These are phyloP conservation scores for Claviceps africana DNA, from an alignment of 2,329 filamentous ascomycete species.

Conservation along the genomic window DNA sequence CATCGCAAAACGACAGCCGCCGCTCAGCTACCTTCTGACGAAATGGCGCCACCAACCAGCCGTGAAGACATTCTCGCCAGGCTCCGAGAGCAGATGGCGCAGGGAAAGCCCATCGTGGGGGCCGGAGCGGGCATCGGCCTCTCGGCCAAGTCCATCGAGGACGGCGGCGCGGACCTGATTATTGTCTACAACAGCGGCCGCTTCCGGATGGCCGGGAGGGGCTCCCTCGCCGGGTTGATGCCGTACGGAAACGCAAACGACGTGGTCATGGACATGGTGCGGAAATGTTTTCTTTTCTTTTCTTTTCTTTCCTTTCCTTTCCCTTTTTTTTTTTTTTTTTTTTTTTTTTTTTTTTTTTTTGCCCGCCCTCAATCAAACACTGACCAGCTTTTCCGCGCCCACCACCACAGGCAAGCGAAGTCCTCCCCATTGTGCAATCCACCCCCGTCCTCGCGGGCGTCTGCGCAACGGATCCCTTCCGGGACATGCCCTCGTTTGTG, in stretches of 20 bases:
- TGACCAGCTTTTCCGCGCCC: no score
- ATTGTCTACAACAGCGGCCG: slow-evolving; percentile 61
- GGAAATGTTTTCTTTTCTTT: slow-evolving; percentile 1
- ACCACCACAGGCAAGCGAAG: slow-evolving; percentile 41
- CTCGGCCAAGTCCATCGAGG: slow-evolving; percentile 56
- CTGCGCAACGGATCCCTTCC: slow-evolving; percentile 57
- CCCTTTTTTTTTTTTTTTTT: neutral
- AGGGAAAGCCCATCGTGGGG: slow-evolving; percentile 48
- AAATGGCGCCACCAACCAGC: slow-evolving; percentile 43
- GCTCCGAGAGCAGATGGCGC: slow-evolving; percentile 38
- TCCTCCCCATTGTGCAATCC: slow-evolving; percentile 48
- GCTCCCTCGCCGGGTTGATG: slow-evolving; percentile 56
- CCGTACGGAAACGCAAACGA: slow-evolving; percentile 59
- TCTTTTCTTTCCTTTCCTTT: neutral
- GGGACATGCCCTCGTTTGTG: slow-evolving; percentile 46
- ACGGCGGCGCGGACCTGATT: slow-evolving; percentile 54
- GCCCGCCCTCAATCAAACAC: no score
- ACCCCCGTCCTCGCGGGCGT: slow-evolving; percentile 58
- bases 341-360: no score
- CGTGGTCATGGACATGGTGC: slow-evolving; percentile 53
- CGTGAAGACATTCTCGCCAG: slow-evolving; percentile 40
- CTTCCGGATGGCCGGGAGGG: slow-evolving; percentile 59
- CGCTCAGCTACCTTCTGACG: neutral
- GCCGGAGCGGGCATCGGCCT: slow-evolving; percentile 57
- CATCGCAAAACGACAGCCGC: neutral